Evolutionary conservation across 1,284 basidiomycete genomes (phyloP).

Genomic region (Cutaneotrichosporon cyanovorans): DNA sequence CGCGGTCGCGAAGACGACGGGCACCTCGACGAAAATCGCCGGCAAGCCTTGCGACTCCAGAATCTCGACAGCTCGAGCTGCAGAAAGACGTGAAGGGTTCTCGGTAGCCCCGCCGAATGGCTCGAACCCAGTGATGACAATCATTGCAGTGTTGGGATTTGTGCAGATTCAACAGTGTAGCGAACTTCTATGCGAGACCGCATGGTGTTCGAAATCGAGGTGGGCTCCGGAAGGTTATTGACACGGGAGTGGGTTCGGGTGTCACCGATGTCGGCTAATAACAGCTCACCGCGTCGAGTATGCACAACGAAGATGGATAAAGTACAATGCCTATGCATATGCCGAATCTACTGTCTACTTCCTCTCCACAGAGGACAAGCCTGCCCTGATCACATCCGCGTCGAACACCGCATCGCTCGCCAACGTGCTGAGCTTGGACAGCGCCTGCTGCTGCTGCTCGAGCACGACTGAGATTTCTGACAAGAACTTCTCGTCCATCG

Average conservation of each 20-base stretch:
- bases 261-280: too few relatives aligned
- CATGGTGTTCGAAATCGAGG: too few relatives aligned
- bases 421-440: conserved; percentile 69
- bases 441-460: conserved; percentile 67
- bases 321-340: background rate
- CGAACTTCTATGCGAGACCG: too few relatives aligned
- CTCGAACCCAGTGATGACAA: conserved; percentile 17
- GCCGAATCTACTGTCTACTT: conserved; percentile 6
- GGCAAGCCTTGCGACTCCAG: conserved; percentile 3
- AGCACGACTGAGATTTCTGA: conserved; percentile 69
- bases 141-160: too few relatives aligned
- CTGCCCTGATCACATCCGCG: conserved; percentile 55
- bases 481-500: conserved; percentile 73
- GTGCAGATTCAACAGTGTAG: too few relatives aligned
- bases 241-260: too few relatives aligned
- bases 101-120: conserved; percentile 12
- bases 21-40: conserved; percentile 14
- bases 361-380: conserved; percentile 16
- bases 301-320: too few relatives aligned
- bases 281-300: too few relatives aligned
- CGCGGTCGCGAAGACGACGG: conserved; percentile 11
- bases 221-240: too few relatives aligned
- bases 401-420: conserved; percentile 62
- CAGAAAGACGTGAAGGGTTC: conserved; percentile 11
- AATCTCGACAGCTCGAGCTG: conserved; percentile 2